Percentiles rank a stretch among this genome's conserved stretches.
phyloP scores from a whole-genome alignment of 139 green algal species.

The Cymbomonas tetramitiformis region DNA sequence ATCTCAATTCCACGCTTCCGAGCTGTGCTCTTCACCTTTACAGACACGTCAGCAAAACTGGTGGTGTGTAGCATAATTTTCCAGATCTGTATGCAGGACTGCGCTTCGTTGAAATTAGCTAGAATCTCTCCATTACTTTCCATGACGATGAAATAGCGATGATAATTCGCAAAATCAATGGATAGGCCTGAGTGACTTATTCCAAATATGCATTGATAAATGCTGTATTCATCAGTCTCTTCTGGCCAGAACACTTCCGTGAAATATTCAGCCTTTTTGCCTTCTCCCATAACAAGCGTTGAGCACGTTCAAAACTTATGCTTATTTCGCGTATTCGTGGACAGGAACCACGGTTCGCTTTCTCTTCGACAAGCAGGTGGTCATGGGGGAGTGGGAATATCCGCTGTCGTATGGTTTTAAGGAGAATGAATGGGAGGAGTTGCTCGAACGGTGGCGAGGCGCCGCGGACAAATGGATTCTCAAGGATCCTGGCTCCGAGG shows the following conservation, averaged over 20 bases:
- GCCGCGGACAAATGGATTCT: neutral
- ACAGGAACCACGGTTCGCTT: slow-evolving; percentile 15
- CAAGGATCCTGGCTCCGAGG: neutral
- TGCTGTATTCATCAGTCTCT: no score
- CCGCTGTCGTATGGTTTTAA: slow-evolving; percentile 12
- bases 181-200: no score
- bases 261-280: neutral
- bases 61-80: neutral
- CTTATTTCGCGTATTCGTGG: neutral
- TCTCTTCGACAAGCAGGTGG: slow-evolving; percentile 8
- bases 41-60: slow-evolving; percentile 14
- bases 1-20: no score
- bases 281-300: neutral
- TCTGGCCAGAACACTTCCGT: no score
- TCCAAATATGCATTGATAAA: no score
- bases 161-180: no score
- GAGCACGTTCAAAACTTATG: neutral
- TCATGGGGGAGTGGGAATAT: slow-evolving; percentile 13
- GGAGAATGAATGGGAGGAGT: neutral
- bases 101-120: neutral
- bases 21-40: slow-evolving; percentile 14
- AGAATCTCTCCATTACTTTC: no score
- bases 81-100: neutral
- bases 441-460: neutral
- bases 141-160: no score